A percentile compares a stretch with the other conserved stretches of the same genome.
Conservation (phyloP, 1,284 basidiomycete genomes). For the Sporisorium reilianum region DNA sequence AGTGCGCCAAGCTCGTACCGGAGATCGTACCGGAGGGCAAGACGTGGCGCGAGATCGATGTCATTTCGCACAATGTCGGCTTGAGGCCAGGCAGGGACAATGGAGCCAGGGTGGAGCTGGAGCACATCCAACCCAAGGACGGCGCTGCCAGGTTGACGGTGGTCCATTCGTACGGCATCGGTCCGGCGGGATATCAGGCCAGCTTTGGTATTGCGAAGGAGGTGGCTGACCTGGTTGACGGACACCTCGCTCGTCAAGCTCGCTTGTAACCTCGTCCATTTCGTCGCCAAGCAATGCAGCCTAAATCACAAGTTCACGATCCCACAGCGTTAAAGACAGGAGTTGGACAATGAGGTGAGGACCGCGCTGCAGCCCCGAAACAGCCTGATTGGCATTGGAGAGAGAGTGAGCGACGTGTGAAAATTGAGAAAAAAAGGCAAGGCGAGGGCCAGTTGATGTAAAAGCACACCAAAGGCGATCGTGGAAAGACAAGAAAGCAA, state of each 20-base stretch:
- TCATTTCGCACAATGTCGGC: constrained; percentile 59
- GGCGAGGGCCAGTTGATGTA: too few relatives aligned
- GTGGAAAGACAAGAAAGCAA: background rate
- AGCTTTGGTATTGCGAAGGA: constrained; percentile 64
- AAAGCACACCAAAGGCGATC: too few relatives aligned
- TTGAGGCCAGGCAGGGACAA: constrained; percentile 53
- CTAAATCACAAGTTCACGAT: too few relatives aligned
- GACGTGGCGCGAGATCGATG: constrained; percentile 48
- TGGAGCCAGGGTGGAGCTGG: constrained; percentile 55
- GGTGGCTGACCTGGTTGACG: constrained; percentile 52
- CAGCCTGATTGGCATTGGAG: constrained; percentile 12
- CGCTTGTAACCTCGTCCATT: too few relatives aligned
- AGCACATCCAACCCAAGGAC: too few relatives aligned
- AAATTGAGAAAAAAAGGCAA: background rate
- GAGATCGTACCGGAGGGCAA: constrained; percentile 48
- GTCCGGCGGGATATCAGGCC: constrained; percentile 64
- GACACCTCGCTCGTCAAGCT: background rate
- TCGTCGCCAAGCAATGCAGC: too few relatives aligned
- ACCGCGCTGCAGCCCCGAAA: constrained; percentile 23
- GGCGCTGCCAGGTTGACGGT: constrained; percentile 21
- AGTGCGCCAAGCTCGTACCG: constrained; percentile 57
- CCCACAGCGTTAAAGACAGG: background rate
- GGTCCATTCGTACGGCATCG: constrained; percentile 61
- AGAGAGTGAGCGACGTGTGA: background rate
- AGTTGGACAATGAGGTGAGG: constrained; percentile 11